Evolutionary conservation across 257 asterid genomes (phyloP).

Genomic region (Ligustrum vulgare): DNA sequence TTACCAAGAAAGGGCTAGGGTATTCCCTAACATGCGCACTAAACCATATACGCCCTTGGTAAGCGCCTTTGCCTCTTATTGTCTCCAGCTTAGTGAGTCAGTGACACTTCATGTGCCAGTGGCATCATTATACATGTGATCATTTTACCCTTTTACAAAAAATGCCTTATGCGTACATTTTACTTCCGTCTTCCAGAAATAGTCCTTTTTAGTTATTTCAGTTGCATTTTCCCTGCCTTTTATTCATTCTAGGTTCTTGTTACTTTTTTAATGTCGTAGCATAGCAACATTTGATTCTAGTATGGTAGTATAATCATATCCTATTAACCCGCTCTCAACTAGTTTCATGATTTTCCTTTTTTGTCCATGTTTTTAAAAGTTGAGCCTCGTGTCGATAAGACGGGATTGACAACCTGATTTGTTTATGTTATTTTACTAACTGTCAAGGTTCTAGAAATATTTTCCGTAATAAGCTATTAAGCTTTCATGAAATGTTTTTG

Average conservation of each 20-base stretch:
- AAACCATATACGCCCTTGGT: slow-evolving; percentile 88
- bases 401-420: no score
- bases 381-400: no score
- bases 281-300: not conserved
- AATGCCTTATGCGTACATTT: not conserved
- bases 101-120: not conserved
- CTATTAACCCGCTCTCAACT: not conserved
- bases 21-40: slow-evolving; percentile 84
- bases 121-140: not conserved
- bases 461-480: no score
- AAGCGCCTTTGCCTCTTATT: slow-evolving; percentile 22
- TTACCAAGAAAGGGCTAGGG: slow-evolving; percentile 75
- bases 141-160: not conserved
- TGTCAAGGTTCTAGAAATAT: no score
- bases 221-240: slow-evolving; percentile 19
- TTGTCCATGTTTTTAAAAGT: no score
- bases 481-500: no score
- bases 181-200: not conserved
- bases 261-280: not conserved
- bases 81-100: not conserved
- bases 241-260: not conserved
- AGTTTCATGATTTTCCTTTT: not conserved
- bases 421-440: no score
- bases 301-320: not conserved
- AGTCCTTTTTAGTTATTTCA: not conserved